Evolutionary conservation across 2,329 filamentous ascomycete species (phyloP).

Genomic region (Trichophyton benhamiae): DNA sequence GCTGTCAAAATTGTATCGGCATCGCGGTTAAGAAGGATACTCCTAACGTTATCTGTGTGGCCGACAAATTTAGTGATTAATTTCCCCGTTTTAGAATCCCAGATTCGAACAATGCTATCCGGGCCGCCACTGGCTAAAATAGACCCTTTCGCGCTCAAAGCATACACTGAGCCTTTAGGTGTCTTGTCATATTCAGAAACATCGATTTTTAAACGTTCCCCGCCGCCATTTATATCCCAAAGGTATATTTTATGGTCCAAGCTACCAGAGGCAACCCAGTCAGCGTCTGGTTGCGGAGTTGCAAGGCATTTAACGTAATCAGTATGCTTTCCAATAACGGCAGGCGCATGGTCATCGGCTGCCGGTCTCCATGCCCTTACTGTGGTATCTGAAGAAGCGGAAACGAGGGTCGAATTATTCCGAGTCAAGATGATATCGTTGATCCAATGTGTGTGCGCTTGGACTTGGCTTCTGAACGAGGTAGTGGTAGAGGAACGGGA

Average conservation of each 20-base stretch:
- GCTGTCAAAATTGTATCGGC: slow-evolving; percentile 88
- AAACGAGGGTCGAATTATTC: slow-evolving; percentile 66
- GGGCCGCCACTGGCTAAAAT: slow-evolving; percentile 87
- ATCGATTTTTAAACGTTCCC: slow-evolving; percentile 77
- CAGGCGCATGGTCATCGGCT: slow-evolving; percentile 47
- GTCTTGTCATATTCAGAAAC: slow-evolving; percentile 56
- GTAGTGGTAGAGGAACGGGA: slow-evolving; percentile 29
- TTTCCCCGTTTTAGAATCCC: slow-evolving; percentile 81
- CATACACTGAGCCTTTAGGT: slow-evolving; percentile 92
- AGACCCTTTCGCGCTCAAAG: slow-evolving; percentile 64
- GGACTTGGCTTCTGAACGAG: slow-evolving; percentile 50
- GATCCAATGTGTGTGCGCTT: slow-evolving; percentile 90
- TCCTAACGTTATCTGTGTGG: slow-evolving; percentile 86
- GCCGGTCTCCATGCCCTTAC: slow-evolving; percentile 85
- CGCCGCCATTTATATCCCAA: slow-evolving; percentile 83
- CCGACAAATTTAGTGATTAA: slow-evolving; percentile 92
- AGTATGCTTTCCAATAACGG: slow-evolving; percentile 80
- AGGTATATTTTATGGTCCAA: slow-evolving; percentile 83
- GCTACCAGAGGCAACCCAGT: slow-evolving; percentile 89
- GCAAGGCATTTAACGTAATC: slow-evolving; percentile 96
- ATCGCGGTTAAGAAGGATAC: slow-evolving; percentile 77
- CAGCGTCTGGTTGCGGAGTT: slow-evolving; percentile 55
- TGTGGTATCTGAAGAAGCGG: slow-evolving; percentile 84
- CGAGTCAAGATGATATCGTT: slow-evolving; percentile 79
- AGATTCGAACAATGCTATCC: slow-evolving; percentile 82